phyloP scores from a whole-genome alignment of 495 filamentous ascomycete genomes.

The Margaritispora aquatica region DNA sequence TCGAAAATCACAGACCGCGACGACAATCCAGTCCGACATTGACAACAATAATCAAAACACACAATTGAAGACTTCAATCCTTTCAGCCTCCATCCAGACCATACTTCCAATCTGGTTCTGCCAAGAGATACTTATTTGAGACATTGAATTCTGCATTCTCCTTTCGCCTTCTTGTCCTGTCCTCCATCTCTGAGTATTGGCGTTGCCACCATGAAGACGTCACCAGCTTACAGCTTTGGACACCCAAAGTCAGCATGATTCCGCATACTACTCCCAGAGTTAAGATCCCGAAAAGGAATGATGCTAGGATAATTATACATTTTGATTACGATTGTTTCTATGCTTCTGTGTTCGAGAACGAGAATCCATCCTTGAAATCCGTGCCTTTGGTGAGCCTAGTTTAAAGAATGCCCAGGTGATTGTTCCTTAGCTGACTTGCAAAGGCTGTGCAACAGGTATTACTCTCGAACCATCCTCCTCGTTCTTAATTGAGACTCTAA shows the following conservation, averaged over 20 bases:
- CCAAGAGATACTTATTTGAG: no score
- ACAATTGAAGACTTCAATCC: no score
- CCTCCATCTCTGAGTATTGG: background rate
- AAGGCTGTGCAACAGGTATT: conserved; percentile 56
- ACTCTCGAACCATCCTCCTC: background rate
- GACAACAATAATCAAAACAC: no score
- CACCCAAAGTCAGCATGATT: background rate
- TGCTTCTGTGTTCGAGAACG: conserved; percentile 78
- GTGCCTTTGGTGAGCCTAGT: conserved; percentile 48
- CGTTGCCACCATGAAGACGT: conserved; percentile 9
- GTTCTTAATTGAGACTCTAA: background rate
- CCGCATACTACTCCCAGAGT: background rate
- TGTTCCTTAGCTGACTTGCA: conserved; percentile 13
- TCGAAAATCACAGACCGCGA: no score
- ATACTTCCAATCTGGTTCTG: no score
- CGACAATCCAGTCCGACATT: no score
- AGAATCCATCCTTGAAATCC: conserved; percentile 64
- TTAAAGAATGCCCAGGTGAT: background rate
- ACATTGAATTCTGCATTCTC: no score
- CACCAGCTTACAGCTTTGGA: conserved; percentile 1
- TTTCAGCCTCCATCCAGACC: no score
- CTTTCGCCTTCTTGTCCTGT: background rate
- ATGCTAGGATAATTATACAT: conserved; percentile 71
- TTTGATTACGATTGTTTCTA: conserved; percentile 96
- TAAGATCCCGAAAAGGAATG: conserved; percentile 36